Evolutionary conservation across 2,329 filamentous ascomycete species (phyloP).

Genomic region (Sclerotinia sclerotiorum): DNA sequence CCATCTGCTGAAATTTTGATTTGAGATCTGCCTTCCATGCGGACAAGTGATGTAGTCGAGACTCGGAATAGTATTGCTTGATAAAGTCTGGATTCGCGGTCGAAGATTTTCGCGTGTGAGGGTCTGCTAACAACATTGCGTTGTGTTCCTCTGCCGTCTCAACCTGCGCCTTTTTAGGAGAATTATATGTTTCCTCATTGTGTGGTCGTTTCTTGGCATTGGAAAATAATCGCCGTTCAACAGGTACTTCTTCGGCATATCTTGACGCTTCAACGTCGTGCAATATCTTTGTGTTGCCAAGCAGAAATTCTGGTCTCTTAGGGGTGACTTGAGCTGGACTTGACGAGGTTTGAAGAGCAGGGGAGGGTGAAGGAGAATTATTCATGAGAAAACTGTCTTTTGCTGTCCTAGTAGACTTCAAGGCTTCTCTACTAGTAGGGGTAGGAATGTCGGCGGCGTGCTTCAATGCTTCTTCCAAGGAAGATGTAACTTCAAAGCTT

Average conservation of each 20-base stretch:
- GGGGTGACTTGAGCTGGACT: not conserved
- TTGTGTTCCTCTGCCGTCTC: slow-evolving; percentile 94
- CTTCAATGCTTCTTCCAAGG: slow-evolving; percentile 40
- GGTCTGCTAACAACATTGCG: slow-evolving; percentile 77
- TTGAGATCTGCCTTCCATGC: slow-evolving; percentile 97
- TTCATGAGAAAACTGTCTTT: slow-evolving; percentile 15
- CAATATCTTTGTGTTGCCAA: not conserved
- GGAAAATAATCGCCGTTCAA: not conserved
- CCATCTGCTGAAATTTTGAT: slow-evolving; percentile 77
- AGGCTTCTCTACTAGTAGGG: slow-evolving; percentile 10
- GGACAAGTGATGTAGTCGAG: slow-evolving; percentile 88
- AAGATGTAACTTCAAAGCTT: slow-evolving; percentile 39
- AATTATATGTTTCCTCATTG: slow-evolving; percentile 26
- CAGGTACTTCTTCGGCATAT: not conserved
- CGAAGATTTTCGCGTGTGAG: slow-evolving; percentile 81
- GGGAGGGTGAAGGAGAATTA: not conserved
- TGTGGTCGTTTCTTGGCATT: slow-evolving; percentile 24
- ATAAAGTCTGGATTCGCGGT: slow-evolving; percentile 92
- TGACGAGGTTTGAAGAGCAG: not conserved
- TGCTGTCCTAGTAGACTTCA: not conserved
- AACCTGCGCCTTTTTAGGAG: slow-evolving; percentile 32
- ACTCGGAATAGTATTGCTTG: slow-evolving; percentile 93
- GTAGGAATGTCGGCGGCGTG: slow-evolving; percentile 22
- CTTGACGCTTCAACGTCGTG: not conserved
- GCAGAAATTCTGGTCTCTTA: not conserved